A percentile compares a stretch with the other conserved stretches of the same genome.
Conservation (phyloP, 495 filamentous ascomycete species). For the Neurospora sp. region DNA sequence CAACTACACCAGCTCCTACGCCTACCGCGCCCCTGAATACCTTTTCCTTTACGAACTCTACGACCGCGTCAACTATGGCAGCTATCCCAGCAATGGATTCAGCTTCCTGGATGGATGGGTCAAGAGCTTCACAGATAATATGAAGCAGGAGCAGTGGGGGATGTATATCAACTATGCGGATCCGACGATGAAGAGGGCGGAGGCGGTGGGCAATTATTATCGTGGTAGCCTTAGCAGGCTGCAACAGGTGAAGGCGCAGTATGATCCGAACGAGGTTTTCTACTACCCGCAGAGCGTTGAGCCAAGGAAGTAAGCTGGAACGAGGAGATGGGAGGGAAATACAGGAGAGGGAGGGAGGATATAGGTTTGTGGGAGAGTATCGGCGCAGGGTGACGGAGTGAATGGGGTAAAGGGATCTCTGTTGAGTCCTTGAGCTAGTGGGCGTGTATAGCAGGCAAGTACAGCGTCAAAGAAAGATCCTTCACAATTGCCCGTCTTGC, state of each 20-base stretch:
- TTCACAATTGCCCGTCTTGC: background rate
- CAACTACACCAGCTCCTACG: constrained; percentile 22
- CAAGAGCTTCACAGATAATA: constrained; percentile 21
- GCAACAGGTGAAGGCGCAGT: constrained; percentile 40
- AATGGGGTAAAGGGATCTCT: background rate
- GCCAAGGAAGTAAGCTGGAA: constrained; percentile 16
- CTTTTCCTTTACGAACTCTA: constrained; percentile 35
- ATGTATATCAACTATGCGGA: constrained; percentile 42
- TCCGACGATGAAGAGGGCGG: constrained; percentile 25
- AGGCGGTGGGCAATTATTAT: constrained; percentile 40
- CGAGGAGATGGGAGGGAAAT: background rate
- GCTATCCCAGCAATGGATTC: constrained; percentile 23
- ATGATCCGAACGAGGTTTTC: constrained; percentile 51
- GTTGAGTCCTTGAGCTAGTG: background rate
- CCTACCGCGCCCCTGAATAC: constrained; percentile 25
- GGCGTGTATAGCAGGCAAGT: background rate
- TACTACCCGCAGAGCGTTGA: constrained; percentile 51
- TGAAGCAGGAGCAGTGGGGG: constrained; percentile 25
- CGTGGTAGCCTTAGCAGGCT: constrained; percentile 40
- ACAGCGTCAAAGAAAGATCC: background rate
- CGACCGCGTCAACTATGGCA: constrained; percentile 18
- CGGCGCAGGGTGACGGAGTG: background rate
- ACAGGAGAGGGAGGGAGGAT: background rate
- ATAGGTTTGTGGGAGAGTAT: background rate
- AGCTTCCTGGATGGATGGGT: constrained; percentile 32